Conservation (phyloP, 768 basidiomycete species). For the Daedalea quercina region DNA sequence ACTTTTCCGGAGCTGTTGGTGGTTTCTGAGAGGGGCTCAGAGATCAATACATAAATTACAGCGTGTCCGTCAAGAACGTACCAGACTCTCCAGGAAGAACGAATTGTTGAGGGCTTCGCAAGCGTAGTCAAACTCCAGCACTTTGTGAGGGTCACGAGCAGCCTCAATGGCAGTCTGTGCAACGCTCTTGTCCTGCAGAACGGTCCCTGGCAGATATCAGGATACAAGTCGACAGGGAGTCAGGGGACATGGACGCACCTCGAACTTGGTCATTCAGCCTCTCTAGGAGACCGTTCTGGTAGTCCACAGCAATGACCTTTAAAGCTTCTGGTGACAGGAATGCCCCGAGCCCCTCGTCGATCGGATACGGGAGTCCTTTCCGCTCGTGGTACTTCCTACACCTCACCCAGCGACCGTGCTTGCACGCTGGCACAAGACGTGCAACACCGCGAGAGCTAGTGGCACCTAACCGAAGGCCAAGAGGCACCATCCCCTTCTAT, state of each 20-base stretch:
- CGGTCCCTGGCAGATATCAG: slow-evolving; percentile 12
- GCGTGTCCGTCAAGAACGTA: too few species aligned
- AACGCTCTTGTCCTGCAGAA: slow-evolving; percentile 49
- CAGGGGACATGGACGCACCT: slow-evolving; percentile 35
- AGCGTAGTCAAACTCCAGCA: slow-evolving; percentile 85
- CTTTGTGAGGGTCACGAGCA: slow-evolving; percentile 47
- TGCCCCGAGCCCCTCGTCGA: slow-evolving; percentile 67
- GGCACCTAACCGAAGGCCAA: slow-evolving; percentile 12
- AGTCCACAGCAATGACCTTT: slow-evolving; percentile 69
- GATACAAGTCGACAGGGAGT: neutral
- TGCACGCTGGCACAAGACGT: slow-evolving; percentile 9
- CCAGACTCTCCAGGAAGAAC: slow-evolving; percentile 86
- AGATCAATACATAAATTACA: neutral
- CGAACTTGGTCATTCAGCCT: slow-evolving; percentile 69
- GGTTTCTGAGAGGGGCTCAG: slow-evolving; percentile 29
- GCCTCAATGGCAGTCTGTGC: slow-evolving; percentile 69
- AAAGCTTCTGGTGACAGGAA: slow-evolving; percentile 76
- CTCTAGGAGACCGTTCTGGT: slow-evolving; percentile 77
- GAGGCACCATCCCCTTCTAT: slow-evolving; percentile 9
- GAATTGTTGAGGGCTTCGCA: slow-evolving; percentile 90
- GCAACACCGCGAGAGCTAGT: slow-evolving; percentile 7
- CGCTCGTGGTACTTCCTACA: slow-evolving; percentile 42
- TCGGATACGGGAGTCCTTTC: slow-evolving; percentile 52
- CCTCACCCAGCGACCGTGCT: slow-evolving; percentile 12
- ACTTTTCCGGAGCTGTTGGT: slow-evolving; percentile 25